Evolutionary conservation across 2,329 filamentous ascomycete species (phyloP), one percentile per base, ranked within the genome.

Genomic region (Colletotrichum tropicale): DNA sequence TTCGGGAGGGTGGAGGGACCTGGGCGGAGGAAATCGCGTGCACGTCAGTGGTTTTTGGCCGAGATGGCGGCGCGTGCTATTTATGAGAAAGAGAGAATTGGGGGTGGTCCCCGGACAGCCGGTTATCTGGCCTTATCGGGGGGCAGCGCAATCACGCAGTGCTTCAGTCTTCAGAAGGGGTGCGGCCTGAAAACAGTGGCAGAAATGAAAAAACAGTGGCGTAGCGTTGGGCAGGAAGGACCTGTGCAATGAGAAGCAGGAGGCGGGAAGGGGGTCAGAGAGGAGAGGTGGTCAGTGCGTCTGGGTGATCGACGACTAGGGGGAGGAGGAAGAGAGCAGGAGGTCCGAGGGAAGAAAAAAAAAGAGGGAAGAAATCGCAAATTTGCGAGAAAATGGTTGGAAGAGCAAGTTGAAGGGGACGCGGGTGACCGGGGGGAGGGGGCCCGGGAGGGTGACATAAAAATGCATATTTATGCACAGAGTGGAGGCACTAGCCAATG

Each of bases 31-130:
- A 86, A 86, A 86, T 84, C 85, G 85, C 85, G 85, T 86, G 84
- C 85, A 86, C 84, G 84, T 86, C 85, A 85, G 84, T 86, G 79
- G 82, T 82, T 81, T 85, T 84, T 84, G 81, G 78, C 83, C 81
- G 70, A 84, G 84, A 83, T 81, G 85, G 85, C 85, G 84, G 85
- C 84, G 85, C 84, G 82, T 85, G 83, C 83, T 86, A 87, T 86
- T 86, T 86, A 86, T 87, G 85, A 86, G 84, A 81, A 77, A 71
- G 84, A 84, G 80, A 81, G 61, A 61, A 74, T 81, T 81, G 38
- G 43, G 69, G 79, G 77, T 80, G 82, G 83, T 80, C 78, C 81
- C 81, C 80, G 81, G 78, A 79, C 80, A 81, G 80, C 80, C 78
- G 81, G 81, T 79, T 80, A 83, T 81, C 82, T 86, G 83, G 80